phyloP scores from a whole-genome alignment of 805 yeast species.

The Candida pini region DNA sequence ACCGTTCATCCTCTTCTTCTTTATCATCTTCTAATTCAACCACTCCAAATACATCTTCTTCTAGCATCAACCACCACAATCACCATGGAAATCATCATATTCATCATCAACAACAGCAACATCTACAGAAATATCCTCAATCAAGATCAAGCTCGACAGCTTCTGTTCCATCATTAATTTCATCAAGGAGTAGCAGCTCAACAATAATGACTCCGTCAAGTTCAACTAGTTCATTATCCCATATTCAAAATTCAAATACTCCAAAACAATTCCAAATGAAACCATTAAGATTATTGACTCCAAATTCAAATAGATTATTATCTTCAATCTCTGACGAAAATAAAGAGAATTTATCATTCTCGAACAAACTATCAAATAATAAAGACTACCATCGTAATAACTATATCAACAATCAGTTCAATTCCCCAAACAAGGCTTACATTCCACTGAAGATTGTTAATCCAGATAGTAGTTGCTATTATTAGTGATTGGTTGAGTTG shows the following conservation, averaged over 20 bases:
- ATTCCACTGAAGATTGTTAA: too few species aligned
- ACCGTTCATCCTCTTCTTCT: conserved; percentile 1
- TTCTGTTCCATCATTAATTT: conserved; percentile 32
- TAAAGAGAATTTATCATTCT: too few species aligned
- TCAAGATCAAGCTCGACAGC: conserved; percentile 28
- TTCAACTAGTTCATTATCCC: neutral
- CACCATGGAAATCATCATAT: conserved; percentile 5
- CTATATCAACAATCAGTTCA: too few species aligned
- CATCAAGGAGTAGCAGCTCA: too few species aligned
- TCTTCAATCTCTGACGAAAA: too few species aligned
- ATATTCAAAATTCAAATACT: neutral
- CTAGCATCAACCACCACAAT: conserved; percentile 6
- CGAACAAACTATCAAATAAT: too few species aligned
- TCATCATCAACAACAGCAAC: conserved; percentile 13
- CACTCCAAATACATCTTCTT: conserved; percentile 1
- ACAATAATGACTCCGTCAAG: conserved; percentile 18
- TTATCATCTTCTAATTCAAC: conserved; percentile 3
- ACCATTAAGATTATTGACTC: conserved; percentile 12
- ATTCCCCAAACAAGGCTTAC: too few species aligned
- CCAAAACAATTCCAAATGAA: conserved; percentile 12
- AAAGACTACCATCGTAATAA: too few species aligned
- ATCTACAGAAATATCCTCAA: conserved; percentile 25
- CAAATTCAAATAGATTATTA: too few species aligned
- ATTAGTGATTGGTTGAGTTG: too few species aligned
- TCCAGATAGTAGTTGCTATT: too few species aligned